A percentile compares a stretch with the other conserved stretches of the same genome.
Evolutionary conservation across 345 rosid species (phyloP).

Genomic region (Adansonia digitata): DNA sequence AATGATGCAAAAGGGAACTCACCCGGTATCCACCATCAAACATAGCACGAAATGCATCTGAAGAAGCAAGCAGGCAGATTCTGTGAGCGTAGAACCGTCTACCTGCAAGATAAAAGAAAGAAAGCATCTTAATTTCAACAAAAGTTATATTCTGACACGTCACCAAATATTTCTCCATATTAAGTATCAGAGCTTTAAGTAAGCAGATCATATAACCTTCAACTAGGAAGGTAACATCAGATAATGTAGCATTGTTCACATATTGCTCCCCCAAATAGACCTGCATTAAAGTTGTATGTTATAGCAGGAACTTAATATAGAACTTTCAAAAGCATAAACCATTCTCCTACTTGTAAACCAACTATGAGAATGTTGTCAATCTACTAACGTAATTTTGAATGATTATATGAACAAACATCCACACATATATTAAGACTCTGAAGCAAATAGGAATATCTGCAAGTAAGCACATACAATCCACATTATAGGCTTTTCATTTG

Average conservation of each 20-base stretch:
- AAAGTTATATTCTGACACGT: not conserved
- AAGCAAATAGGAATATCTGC: not conserved
- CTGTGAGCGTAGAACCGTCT: constrained; percentile 91
- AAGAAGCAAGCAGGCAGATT: constrained; percentile 97
- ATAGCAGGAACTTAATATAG: not conserved
- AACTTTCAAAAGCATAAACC: not conserved
- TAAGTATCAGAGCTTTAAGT: not conserved
- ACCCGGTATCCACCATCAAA: constrained; percentile 99
- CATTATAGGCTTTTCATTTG: not conserved
- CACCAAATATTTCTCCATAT: not conserved
- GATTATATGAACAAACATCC: not conserved
- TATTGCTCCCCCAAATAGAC: constrained; percentile 94
- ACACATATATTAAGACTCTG: not conserved
- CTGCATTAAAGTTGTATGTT: constrained; percentile 34
- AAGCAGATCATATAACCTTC: constrained; percentile 55
- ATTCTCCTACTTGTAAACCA: not conserved
- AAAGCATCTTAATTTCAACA: not conserved
- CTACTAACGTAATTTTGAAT: not conserved
- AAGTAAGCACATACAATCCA: not conserved
- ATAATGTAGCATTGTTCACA: constrained; percentile 81
- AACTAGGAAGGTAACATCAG: constrained; percentile 93
- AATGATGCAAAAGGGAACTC: constrained; percentile 29
- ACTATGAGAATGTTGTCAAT: not conserved
- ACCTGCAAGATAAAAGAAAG: constrained; percentile 44
- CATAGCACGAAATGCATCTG: constrained; percentile 99